These are phyloP conservation scores for Boletus subparvulus DNA, from an alignment of 768 basidiomycete species.

Conservation along the genomic window DNA sequence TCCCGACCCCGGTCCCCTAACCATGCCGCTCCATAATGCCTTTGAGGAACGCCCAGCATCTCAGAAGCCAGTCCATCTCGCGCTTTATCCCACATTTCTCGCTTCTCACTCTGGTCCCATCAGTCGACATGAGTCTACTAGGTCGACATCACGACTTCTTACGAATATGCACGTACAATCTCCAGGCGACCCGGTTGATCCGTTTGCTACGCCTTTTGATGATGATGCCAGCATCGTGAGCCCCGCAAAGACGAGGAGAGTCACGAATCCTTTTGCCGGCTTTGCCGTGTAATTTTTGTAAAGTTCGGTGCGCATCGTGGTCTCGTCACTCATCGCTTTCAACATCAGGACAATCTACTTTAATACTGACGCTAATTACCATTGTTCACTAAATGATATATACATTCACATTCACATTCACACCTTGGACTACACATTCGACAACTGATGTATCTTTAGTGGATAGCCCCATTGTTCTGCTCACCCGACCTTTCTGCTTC, in stretches of 20 bases:
- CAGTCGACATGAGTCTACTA: conserved; percentile 21
- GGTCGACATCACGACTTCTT: conserved; percentile 45
- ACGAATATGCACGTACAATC: conserved; percentile 44
- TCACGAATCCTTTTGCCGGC: conserved; percentile 52
- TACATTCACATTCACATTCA: conserved; percentile 8
- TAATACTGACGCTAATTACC: conserved; percentile 15
- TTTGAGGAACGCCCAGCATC: conserved; percentile 27
- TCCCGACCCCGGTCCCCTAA: conserved; percentile 27
- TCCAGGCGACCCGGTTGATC: conserved; percentile 38
- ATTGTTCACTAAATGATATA: conserved; percentile 10
- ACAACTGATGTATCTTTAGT: conserved; percentile 29
- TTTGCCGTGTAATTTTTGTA: conserved; percentile 30
- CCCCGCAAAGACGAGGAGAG: conserved; percentile 40
- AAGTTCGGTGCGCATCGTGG: neutral
- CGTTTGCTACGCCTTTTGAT: conserved; percentile 80
- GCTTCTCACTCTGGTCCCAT: conserved; percentile 12
- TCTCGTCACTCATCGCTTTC: neutral
- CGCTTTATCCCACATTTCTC: conserved; percentile 17
- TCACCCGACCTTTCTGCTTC: neutral
- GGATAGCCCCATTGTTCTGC: conserved; percentile 6
- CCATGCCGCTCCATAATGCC: conserved; percentile 45
- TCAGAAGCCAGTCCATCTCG: conserved; percentile 18
- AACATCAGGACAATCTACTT: conserved; percentile 1
- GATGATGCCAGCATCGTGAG: conserved; percentile 51
- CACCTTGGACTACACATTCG: neutral